Evolutionary conservation across 495 filamentous ascomycete genomes (phyloP), one percentile per base, ranked within the genome.

Genomic region (Penicillium simplicissimum): DNA sequence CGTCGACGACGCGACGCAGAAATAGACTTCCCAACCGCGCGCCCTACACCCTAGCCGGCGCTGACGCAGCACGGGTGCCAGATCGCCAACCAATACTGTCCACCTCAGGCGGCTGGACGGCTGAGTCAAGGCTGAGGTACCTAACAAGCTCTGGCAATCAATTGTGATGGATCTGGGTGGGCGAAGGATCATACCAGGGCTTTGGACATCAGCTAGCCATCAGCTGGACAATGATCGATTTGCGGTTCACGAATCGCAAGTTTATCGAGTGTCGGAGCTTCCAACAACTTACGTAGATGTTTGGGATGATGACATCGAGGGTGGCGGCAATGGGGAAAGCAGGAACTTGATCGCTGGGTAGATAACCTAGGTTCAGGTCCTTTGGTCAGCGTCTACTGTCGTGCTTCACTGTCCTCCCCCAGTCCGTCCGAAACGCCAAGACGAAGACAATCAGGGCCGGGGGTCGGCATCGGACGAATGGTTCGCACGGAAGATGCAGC

Each of bases 391-490:
- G 10, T 43, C 4, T 17, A 25, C 23, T 3, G 3, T 25, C 23
- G 23, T 23, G 9, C 13, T 45, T 19, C 40, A 17, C 45, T 10
- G 23, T 33, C 49, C 36, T 55, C 35, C 35, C 36, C 53, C 37
- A 42, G 53, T 55, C 53, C 53, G 53, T 15, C 37, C 53, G 53
- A 38, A 55, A 55, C 37, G 60, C 60, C 55, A 55, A 57, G 55
- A 11, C 13, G n/a, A 23, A 58, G 33, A 52, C 13, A 19, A 52
- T 8, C 4, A 17, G 51, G 28, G 31, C 33, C 51, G 52, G 38
- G 38, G 43, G 58, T 36, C 57, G 40, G 48, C 42, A 49, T 67
- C 65, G 65, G 65, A 58, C 61, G 52, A 67, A 67, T 64, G 65
- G 65, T 63, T 49, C 56, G 25, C n/a, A 52, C 42, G 35, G 53